A percentile compares a stretch with the other conserved stretches of the same genome.
Conservation (phyloP, 176 grass and related monocot species). For the barley (Hordeum vulgare) region MorexV3_pseudomolecules_assembly NC_058522.1:188189477-188189976, state of each 20-base stretch:
- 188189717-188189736: conserved; percentile 14
- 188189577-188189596: background rate
- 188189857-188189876: background rate
- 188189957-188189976: background rate
- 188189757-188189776: background rate
- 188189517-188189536: too few relatives aligned
- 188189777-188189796: background rate
- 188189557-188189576: background rate
- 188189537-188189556: background rate
- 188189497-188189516: too few relatives aligned
- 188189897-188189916: background rate
- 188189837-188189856: background rate
- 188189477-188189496: too few relatives aligned
- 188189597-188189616: conserved; percentile 16
- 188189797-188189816: background rate
- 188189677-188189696: conserved; percentile 13
- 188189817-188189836: background rate
- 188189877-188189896: conserved; percentile 5
- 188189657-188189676: background rate
- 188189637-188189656: background rate
- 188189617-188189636: background rate
- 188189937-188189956: background rate
- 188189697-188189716: background rate
- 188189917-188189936: background rate
- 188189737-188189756: background rate